Evolutionary conservation across 331 rosid species (phyloP).

Genomic region (Pyracantha coccinea): DNA sequence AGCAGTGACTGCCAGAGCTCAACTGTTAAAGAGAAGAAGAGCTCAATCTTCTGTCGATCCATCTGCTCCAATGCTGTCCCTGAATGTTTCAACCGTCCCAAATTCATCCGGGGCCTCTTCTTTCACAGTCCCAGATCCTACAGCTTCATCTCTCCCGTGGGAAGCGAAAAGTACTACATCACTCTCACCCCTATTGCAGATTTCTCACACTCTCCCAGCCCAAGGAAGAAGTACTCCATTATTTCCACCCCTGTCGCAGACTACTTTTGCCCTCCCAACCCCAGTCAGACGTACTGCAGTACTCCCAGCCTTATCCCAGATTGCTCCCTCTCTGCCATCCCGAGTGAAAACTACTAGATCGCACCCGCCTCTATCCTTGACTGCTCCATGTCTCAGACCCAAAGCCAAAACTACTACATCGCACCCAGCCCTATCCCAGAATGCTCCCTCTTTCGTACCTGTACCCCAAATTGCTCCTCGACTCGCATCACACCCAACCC

Average conservation of each 20-base stretch:
- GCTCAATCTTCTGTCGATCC: neutral
- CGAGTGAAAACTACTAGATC: neutral
- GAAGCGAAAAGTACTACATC: neutral
- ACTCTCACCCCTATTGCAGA: neutral
- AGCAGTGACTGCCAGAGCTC: neutral
- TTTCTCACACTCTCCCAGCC: neutral
- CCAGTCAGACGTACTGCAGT: neutral
- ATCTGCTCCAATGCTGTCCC: neutral
- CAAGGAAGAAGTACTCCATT: neutral
- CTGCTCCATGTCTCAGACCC: neutral
- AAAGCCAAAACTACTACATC: neutral
- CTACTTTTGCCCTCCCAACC: neutral
- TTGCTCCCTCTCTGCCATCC: conserved; percentile 12
- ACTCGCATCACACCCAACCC: neutral
- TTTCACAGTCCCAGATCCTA: neutral
- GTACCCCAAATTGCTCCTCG: neutral
- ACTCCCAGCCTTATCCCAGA: conserved; percentile 8
- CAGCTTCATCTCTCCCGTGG: neutral
- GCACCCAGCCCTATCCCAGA: neutral
- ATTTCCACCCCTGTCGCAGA: neutral
- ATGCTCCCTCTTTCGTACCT: neutral
- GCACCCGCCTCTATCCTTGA: neutral
- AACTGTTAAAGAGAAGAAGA: neutral
- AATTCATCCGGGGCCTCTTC: conserved; percentile 6
- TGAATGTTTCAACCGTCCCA: conserved; percentile 8